phyloP scores from a whole-genome alignment of 306 rosid species.

The Medicago ruthenica region DNA sequence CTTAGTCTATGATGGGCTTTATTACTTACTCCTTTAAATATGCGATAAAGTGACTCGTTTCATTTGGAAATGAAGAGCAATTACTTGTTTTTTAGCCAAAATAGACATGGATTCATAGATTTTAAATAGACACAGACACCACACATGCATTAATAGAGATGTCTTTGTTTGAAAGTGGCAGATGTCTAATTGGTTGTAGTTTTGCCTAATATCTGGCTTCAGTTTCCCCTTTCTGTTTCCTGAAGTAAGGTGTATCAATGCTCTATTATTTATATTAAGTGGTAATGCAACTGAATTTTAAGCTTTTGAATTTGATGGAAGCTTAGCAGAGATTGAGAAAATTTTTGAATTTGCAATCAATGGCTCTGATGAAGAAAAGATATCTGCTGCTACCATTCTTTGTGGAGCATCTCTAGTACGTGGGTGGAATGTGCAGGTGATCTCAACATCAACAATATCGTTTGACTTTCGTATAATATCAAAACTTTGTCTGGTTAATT shows the following conservation, averaged over 20 bases:
- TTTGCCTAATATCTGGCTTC: constrained; percentile 43
- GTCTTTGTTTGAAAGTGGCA: constrained; percentile 40
- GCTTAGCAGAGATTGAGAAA: constrained; percentile 96
- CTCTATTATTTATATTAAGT: constrained; percentile 73
- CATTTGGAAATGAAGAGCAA: constrained; percentile 29
- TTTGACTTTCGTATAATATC: constrained; percentile 29
- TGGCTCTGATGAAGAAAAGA: constrained; percentile 89
- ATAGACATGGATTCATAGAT: constrained; percentile 31
- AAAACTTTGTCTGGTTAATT: constrained; percentile 16
- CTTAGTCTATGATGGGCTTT: constrained; percentile 23
- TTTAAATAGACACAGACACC: background rate
- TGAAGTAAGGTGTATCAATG: constrained; percentile 74
- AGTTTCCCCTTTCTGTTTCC: constrained; percentile 57
- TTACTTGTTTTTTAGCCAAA: constrained; percentile 3
- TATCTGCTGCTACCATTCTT: constrained; percentile 89
- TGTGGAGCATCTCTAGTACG: constrained; percentile 94
- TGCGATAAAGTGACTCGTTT: constrained; percentile 11
- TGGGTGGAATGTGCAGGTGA: constrained; percentile 99
- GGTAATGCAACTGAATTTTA: constrained; percentile 87
- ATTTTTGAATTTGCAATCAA: constrained; percentile 75
- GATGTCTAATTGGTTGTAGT: constrained; percentile 33
- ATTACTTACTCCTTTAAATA: constrained; percentile 3
- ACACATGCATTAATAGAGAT: background rate
- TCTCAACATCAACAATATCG: constrained; percentile 8
- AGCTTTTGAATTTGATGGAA: constrained; percentile 96